Base-by-base conservation (phyloP, 805 yeast genomes). In the Ogataea populi-albae region DNA sequence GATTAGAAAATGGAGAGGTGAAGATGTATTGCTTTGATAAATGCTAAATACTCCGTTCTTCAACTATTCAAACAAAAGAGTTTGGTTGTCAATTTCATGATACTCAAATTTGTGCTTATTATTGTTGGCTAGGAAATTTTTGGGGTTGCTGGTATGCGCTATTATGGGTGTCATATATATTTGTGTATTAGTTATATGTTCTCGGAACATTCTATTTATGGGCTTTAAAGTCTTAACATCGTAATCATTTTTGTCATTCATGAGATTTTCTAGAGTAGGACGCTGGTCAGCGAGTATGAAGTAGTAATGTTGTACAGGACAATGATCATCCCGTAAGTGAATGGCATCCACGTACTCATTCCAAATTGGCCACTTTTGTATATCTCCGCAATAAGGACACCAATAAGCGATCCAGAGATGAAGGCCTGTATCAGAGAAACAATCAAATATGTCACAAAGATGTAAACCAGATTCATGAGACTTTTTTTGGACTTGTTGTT, bases 311-410 rank as follows among this genome's bases (percentile, higher is more conserved):
- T 77, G 57, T 75, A 84, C 27, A 87, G 54, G 5, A 85, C 69
- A 47, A 78, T 79, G 4, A 83, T 73, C 2, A 83, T 59, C 0
- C 79, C 94, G 77, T 89, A 86, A 37, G 83, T 73, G 46, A 91
- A 71, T 0, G 98, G 98, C 6, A 91, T 77, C 98, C 98, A 91
- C 0, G 97, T 86, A 9, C 94, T 81, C 94, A 93, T 86, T 16
- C 83, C 74, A 50, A 91, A 77, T 17, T 82, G 69, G 0, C 95
- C 95, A 0, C 95, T 79, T 36, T 72, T 68, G 62, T 89, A 89
- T 6, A 88, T 73, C 1, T 87, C 84, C 23, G 81, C 81, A 12
- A 85, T 55, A 27, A 93, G 55, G 9, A 88, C 65, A 0, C 96
- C 97, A 26, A 84, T 69, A 5, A 86, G 68, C 1, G 89, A 77